Evolutionary conservation across 2,329 filamentous ascomycete genomes (phyloP), one percentile per base, ranked within the genome.

Genomic region (Colletotrichum lentis): DNA sequence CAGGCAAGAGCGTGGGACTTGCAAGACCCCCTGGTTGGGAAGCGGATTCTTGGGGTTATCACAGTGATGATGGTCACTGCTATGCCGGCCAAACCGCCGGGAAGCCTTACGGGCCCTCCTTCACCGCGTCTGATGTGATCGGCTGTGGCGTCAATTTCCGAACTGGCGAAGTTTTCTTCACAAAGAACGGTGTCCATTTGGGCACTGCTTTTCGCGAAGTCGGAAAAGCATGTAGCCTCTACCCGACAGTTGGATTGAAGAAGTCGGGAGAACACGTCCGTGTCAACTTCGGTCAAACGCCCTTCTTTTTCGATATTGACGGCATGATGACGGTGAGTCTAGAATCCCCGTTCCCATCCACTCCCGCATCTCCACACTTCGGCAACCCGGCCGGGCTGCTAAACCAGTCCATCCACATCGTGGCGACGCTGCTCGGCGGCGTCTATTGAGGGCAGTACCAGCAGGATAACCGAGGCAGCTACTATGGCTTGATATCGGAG

Each of bases 271-370:
- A 91, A 73, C 83, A 87, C 71, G 76, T 91, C 66, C 79, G 83
- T 68, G 86, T 83, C 71, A 91, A 91, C 74, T 91, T 91, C 79
- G 89, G 89, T 54, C 88, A 90, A 77, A 86, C 85, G 61, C 91
- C 91, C 3, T 98, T 98, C 77, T 85, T 93, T 52, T 99, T 91
- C 80, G 92, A 97, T 77, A 98, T 99, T 73, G 93, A 97, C 78
- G 86, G 87, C 68, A 87, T 96, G 84, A 90, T 97, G 82, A 86
- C 86, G 82, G 92, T 92, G 84, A 74, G 86, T 54, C 18, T 62
- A 20, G 46, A 16, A n/a, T 27, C 18, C 18, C 35, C 39, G 14
- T 44, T 47, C n/a, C 14, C 8, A 7, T 31, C 39, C 22, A 44
- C 37, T 10, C 37, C 11, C 31, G n/a, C 39, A 31, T 41, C 27